These are phyloP conservation scores for Linum usitatissimum DNA, from an alignment of 345 rosid species.

Conservation along the genomic window DNA sequence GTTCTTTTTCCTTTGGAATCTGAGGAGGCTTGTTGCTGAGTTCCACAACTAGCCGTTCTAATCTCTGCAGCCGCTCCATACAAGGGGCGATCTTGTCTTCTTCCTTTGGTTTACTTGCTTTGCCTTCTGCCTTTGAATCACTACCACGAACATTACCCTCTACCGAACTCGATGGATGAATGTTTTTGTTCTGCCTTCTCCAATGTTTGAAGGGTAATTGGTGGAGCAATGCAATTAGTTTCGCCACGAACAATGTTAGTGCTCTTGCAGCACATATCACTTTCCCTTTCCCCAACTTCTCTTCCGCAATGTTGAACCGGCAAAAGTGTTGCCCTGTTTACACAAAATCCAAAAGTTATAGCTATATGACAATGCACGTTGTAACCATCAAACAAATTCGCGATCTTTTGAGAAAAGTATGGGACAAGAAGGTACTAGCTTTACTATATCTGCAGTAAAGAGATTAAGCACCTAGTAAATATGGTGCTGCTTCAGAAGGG, in stretches of 20 bases:
- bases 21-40: conserved; percentile 51
- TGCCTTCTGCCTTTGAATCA: conserved; percentile 19
- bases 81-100: conserved; percentile 48
- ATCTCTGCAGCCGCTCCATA: conserved; percentile 59
- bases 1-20: conserved; percentile 77
- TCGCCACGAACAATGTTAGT: conserved; percentile 36
- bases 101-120: conserved; percentile 16
- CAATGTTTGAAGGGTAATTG: conserved; percentile 26
- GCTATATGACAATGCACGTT: not conserved
- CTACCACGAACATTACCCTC: conserved; percentile 18
- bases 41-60: conserved; percentile 56
- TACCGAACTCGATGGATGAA: conserved; percentile 34
- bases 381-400: not conserved
- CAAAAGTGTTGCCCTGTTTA: conserved; percentile 32
- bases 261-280: conserved; percentile 22
- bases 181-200: conserved; percentile 43
- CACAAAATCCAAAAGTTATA: not conserved
- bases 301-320: conserved; percentile 37
- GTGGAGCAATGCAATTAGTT: conserved; percentile 35
- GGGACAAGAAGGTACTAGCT: too few relatives aligned
- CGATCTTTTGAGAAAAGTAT: too few relatives aligned
- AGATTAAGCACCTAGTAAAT: conserved; percentile 28
- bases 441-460: not conserved
- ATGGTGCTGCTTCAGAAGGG: conserved; percentile 15
- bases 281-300: conserved; percentile 31